These are phyloP conservation scores for Acrodontium crateriforme DNA, from an alignment of 2,329 filamentous ascomycete genomes.

Conservation along the genomic window DNA sequence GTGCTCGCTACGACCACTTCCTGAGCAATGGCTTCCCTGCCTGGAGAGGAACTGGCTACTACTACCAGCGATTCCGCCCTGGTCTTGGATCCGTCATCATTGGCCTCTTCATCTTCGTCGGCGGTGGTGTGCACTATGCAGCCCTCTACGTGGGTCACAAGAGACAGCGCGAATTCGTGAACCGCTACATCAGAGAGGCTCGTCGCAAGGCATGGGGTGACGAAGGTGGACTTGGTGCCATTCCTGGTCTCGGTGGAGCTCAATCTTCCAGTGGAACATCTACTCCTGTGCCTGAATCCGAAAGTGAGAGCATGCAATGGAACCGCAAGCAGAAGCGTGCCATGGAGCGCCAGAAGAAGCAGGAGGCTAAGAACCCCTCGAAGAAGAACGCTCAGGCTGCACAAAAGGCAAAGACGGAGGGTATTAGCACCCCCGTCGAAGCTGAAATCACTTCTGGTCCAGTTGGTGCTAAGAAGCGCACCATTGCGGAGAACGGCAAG, in stretches of 20 bases:
- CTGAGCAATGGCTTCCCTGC: constrained; percentile 81
- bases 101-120: constrained; percentile 68
- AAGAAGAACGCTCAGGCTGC: constrained; percentile 27
- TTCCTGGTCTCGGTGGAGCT: constrained; percentile 49
- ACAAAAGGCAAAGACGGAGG: constrained; percentile 36
- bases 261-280: constrained; percentile 16
- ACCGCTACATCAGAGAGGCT: constrained; percentile 82
- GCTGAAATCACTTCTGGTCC: constrained; percentile 41
- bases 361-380: constrained; percentile 40
- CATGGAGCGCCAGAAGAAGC: constrained; percentile 73
- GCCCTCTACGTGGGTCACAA: constrained; percentile 77
- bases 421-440: constrained; percentile 42
- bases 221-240: constrained; percentile 48
- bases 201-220: constrained; percentile 82
- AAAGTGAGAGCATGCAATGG: constrained; percentile 40
- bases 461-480: constrained; percentile 68
- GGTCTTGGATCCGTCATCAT: constrained; percentile 73
- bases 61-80: constrained; percentile 87
- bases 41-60: constrained; percentile 97
- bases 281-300: constrained; percentile 3
- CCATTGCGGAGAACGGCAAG: constrained; percentile 91
- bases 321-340: constrained; percentile 80
- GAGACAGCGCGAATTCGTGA: constrained; percentile 79
- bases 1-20: constrained; percentile 92
- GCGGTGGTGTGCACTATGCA: constrained; percentile 77